Evolutionary conservation across 2,329 filamentous ascomycete genomes (phyloP), one percentile per base, ranked within the genome.

Genomic region (Fusarium redolens): DNA sequence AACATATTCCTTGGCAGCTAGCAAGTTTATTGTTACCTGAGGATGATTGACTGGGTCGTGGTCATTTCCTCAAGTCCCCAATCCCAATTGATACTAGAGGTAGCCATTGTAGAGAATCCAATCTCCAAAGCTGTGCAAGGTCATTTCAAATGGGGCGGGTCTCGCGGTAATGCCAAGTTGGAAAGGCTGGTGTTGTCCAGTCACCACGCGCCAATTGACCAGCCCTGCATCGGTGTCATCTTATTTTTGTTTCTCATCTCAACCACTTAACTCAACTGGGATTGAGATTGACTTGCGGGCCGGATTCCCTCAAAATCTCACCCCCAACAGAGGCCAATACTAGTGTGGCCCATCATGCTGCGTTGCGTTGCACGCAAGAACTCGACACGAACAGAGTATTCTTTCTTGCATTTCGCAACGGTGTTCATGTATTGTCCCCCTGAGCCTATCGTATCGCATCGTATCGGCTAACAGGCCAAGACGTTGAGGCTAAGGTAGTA

Each of bases 101-200:
- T 48, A 58, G 68, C 55, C 56, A 73, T 55, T 65, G 54, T 40
- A 43, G 40, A 62, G 44, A 52, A 50, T 41, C 55, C 64, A 77
- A 76, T 77, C 75, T 76, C 74, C 64, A 76, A 65, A 47, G 51
- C 71, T 65, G 61, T 55, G 64, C 50, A 52, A 68, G 51, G 61
- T 77, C 74, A 76, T 74, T 75, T 76, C 68, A 70, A 69, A 66
- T 56, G 35, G 48, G 63, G 74, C 74, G 74, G 74, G 74, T 74
- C 74, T 62, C 45, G 61, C 65, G 52, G 68, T 43, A 55, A 65
- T 61, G 48, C 65, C 69, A 74, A 67, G 54, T 57, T 47, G 18
- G 40, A 48, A 43, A 25, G 54, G 38, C 57, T 64, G 43, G 61
- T 63, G 64, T 65, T 31, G 50, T 65, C 73, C 72, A 73, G 64